phyloP scores from a whole-genome alignment of 2,329 filamentous ascomycete genomes.

The Coniochaeta sp. region DNA sequence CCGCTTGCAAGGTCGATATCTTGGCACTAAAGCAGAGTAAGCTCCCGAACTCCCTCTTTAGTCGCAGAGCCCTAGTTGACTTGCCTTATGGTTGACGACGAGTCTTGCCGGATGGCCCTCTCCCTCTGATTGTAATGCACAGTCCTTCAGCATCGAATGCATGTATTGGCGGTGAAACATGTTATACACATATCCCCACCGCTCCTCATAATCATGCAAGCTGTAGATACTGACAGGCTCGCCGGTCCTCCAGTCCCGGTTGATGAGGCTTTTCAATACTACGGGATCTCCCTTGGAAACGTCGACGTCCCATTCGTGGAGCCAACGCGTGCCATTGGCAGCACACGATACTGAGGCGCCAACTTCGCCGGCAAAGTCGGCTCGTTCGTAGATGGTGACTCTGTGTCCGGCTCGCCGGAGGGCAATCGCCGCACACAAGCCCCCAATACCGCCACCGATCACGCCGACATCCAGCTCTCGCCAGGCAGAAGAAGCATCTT shows the following conservation, averaged over 20 bases:
- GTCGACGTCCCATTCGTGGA: constrained; percentile 25
- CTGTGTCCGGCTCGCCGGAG: constrained; percentile 16
- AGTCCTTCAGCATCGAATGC: constrained; percentile 15
- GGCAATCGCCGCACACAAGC: constrained; percentile 20
- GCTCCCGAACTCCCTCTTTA: too few species aligned
- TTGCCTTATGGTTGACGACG: constrained; percentile 6
- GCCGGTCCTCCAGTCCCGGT: neutral
- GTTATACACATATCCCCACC: neutral
- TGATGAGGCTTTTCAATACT: neutral
- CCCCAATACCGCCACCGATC: constrained; percentile 23
- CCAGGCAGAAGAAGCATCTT: neutral
- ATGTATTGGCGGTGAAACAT: constrained; percentile 15
- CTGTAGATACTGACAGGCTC: constrained; percentile 11
- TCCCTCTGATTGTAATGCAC: neutral
- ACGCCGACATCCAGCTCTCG: constrained; percentile 6
- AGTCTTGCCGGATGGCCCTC: neutral
- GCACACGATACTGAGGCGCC: constrained; percentile 30
- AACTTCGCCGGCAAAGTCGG: constrained; percentile 25
- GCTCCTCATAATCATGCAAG: constrained; percentile 25
- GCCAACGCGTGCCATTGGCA: constrained; percentile 25
- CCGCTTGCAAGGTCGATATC: neutral
- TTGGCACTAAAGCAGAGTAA: too few species aligned
- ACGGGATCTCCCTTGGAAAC: neutral
- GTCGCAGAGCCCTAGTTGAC: neutral
- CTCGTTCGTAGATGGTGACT: constrained; percentile 19